A percentile compares a stretch with the other conserved stretches of the same genome.
phyloP scores from a whole-genome alignment of 768 basidiomycete species.

The Daedalea quercina region DNA sequence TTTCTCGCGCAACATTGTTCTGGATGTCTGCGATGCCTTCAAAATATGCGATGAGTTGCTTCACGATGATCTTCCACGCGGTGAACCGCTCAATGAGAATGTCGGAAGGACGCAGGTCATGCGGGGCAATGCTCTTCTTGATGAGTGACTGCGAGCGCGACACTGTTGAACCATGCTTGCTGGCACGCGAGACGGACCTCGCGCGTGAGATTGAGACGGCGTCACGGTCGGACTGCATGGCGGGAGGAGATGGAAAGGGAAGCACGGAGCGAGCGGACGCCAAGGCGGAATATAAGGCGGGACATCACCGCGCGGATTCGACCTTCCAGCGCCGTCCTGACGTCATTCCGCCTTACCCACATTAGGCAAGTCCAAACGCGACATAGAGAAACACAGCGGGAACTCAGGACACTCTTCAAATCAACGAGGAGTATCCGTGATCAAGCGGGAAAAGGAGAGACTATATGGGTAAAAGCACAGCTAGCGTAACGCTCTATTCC shows the following conservation, averaged over 20 bases:
- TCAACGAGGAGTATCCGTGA: too few relatives aligned
- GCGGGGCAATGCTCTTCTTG: constrained; percentile 88
- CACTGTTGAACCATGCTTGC: constrained; percentile 58
- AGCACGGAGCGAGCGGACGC: background rate
- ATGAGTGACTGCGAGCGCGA: constrained; percentile 84
- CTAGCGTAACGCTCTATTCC: constrained; percentile 19
- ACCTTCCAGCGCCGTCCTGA: background rate
- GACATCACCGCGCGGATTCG: background rate
- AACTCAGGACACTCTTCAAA: too few relatives aligned
- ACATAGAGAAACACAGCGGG: too few relatives aligned
- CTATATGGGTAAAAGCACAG: background rate
- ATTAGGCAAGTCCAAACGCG: background rate
- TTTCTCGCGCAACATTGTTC: constrained; percentile 88
- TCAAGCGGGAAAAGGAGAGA: background rate
- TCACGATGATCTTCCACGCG: constrained; percentile 95
- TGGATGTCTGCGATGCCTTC: constrained; percentile 86
- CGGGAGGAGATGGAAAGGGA: background rate
- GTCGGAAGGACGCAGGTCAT: constrained; percentile 89
- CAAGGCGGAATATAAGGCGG: background rate
- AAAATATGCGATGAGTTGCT: constrained; percentile 91
- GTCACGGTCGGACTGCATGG: constrained; percentile 24
- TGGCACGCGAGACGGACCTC: constrained; percentile 60
- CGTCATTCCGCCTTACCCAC: background rate
- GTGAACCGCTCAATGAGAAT: constrained; percentile 93
- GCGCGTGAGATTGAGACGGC: constrained; percentile 55